These are phyloP conservation scores for Neurospora crassa DNA, from an alignment of 2,329 filamentous ascomycete species.

Conservation along the genomic window DNA sequence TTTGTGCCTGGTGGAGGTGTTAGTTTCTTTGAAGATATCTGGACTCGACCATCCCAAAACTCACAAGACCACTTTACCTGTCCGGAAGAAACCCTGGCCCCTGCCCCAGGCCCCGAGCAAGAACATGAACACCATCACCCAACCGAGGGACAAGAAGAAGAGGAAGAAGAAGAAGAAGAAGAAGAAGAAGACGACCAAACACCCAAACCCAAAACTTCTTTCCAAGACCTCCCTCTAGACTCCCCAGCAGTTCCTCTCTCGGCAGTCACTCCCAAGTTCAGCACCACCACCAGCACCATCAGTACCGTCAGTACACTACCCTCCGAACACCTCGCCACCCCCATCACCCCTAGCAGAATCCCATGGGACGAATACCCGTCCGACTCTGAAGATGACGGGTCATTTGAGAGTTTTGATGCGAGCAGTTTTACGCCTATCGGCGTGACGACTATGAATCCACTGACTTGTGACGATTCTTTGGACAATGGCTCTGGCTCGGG, in stretches of 20 bases:
- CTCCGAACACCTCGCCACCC: neutral
- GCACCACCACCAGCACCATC: neutral
- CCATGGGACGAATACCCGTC: neutral
- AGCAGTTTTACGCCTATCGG: neutral
- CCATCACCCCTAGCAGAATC: neutral
- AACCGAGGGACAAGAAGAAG: too few species aligned
- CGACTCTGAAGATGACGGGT: neutral
- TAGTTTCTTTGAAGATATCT: slow-evolving; percentile 8
- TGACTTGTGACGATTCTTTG: neutral
- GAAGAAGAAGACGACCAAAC: neutral
- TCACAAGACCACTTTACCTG: neutral
- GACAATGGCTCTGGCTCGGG: neutral
- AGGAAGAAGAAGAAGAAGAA: neutral
- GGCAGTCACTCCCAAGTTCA: neutral
- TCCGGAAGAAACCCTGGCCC: neutral
- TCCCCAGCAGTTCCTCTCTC: neutral
- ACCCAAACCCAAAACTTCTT: neutral
- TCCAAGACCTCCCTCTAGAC: too few species aligned
- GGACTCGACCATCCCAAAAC: neutral
- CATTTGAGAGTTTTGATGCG: neutral
- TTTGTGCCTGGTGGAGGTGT: slow-evolving; percentile 9
- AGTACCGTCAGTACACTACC: neutral
- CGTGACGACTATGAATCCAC: neutral
- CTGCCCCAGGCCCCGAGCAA: neutral
- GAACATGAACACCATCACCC: neutral